phyloP scores from a whole-genome alignment of 2,329 filamentous ascomycete genomes.

The Claviceps humidiphila region DNA sequence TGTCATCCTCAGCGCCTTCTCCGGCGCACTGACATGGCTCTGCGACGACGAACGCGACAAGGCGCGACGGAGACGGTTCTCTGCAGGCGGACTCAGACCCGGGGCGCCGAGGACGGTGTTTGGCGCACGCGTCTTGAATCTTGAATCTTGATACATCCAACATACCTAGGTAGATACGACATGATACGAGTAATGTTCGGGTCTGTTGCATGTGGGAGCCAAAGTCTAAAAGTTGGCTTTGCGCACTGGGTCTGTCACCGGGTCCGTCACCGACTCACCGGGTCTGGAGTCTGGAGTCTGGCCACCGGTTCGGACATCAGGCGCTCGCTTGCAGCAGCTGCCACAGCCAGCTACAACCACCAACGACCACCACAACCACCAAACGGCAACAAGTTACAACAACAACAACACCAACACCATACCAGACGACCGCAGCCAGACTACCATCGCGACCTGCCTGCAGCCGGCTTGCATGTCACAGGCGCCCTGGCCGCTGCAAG shows the following conservation, averaged over 20 bases:
- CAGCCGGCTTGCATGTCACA: background rate
- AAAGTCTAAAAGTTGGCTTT: background rate
- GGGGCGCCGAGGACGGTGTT: background rate
- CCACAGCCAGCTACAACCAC: too few species aligned
- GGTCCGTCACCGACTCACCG: too few species aligned
- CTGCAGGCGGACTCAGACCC: background rate
- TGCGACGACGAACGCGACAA: background rate
- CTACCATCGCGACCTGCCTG: background rate
- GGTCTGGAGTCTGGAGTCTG: too few species aligned
- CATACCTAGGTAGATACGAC: too few species aligned
- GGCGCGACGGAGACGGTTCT: background rate
- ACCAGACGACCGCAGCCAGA: background rate
- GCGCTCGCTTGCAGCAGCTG: too few species aligned
- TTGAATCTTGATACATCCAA: too few species aligned
- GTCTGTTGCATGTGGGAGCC: background rate
- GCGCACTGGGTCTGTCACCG: background rate
- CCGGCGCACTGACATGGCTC: background rate
- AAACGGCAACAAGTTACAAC: too few species aligned
- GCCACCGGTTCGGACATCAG: too few species aligned
- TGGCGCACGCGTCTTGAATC: background rate
- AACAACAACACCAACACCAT: background rate
- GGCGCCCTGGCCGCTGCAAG: background rate
- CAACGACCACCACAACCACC: too few species aligned
- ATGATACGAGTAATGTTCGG: background rate
- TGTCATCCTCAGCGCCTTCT: background rate